A percentile compares a stretch with the other conserved stretches of the same genome.
phyloP scores from a whole-genome alignment of 345 rosid species.

The Adansonia digitata region DNA sequence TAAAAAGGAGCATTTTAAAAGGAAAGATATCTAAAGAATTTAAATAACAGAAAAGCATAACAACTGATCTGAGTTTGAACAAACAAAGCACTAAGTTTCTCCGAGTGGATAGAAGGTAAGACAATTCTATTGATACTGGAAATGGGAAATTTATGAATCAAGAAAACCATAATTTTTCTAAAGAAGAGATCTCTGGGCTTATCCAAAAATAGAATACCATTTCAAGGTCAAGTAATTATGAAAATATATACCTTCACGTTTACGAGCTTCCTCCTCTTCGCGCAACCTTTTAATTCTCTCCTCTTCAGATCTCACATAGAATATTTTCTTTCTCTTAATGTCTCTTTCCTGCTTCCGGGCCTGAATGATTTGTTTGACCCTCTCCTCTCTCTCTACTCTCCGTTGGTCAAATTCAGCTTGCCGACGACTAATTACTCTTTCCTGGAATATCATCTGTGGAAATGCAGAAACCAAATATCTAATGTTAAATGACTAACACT shows the following conservation, averaged over 20 bases:
- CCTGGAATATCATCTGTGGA: slow-evolving; percentile 62
- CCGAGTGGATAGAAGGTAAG: not conserved
- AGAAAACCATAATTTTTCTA: not conserved
- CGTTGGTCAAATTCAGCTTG: slow-evolving; percentile 66
- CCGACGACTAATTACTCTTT: slow-evolving; percentile 60
- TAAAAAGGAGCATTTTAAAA: not conserved
- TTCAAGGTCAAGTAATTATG: not conserved
- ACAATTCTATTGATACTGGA: not conserved
- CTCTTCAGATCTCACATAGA: slow-evolving; percentile 58
- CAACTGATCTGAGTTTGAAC: not conserved
- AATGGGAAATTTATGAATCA: not conserved
- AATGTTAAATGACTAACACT: not conserved
- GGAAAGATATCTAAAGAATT: not conserved
- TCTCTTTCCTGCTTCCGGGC: slow-evolving; percentile 72
- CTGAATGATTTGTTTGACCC: slow-evolving; percentile 57
- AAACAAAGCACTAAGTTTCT: not conserved
- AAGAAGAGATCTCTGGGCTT: not conserved
- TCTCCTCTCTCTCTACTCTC: slow-evolving; percentile 66
- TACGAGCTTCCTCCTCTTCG: slow-evolving; percentile 92
- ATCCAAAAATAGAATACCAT: not conserved
- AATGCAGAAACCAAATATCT: not conserved
- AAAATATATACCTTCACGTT: slow-evolving; percentile 19
- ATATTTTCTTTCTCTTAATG: slow-evolving; percentile 62
- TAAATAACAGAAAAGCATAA: not conserved
- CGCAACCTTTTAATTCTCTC: slow-evolving; percentile 54